Base-by-base conservation (phyloP, 768 basidiomycete species). In the Phanerochaete sordida region DNA sequence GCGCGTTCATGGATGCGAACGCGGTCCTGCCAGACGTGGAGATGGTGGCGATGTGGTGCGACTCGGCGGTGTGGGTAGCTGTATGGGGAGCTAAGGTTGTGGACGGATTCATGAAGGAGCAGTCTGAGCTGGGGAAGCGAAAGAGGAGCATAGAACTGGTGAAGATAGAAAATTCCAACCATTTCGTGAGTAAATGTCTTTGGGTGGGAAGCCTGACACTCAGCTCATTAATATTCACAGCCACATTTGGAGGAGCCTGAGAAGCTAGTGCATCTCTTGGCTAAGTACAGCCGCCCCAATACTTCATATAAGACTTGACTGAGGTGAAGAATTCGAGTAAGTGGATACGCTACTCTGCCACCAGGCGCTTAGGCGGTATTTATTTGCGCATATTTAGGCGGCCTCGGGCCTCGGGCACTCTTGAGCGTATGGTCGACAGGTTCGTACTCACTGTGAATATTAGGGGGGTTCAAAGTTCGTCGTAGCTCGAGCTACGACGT, bases 101-200 rank as follows among this genome's bases (percentile, higher is more conserved):
- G 5, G n/a, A 27, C 1, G 52, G 47, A 2, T 23, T 52, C 5
- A 8, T 16, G 27, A 33, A 28, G 19, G 37, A 54, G 21, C 28
- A 35, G 11, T 3, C 24, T 11, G 15, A 23, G 19, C 26, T 19
- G 24, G 51, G n/a, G 19, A 31, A 47, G 13, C 39, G 30, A 12
- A 46, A 37, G 31, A 23, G 23, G 13, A 39, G 35, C 37, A 19
- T 19, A 4, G 4, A 11, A 4, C 39, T 43, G 5, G 11, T 43
- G 11, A 11, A 19, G 39, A 19, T 59, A 6, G 50, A 46, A 27
- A 24, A 48, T 8, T 51, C 59, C 6, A 60, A 60, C 24, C 50
- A 60, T 46, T 60, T 60, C 24, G 59, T 60, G 28, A 60, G 59
- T 55, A 35, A n/a, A n/a, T n/a, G n/a, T 13, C 7, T 15, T 26